Evolutionary conservation across 2,329 filamentous ascomycete genomes (phyloP).

Genomic region (Colletotrichum acutatum): DNA sequence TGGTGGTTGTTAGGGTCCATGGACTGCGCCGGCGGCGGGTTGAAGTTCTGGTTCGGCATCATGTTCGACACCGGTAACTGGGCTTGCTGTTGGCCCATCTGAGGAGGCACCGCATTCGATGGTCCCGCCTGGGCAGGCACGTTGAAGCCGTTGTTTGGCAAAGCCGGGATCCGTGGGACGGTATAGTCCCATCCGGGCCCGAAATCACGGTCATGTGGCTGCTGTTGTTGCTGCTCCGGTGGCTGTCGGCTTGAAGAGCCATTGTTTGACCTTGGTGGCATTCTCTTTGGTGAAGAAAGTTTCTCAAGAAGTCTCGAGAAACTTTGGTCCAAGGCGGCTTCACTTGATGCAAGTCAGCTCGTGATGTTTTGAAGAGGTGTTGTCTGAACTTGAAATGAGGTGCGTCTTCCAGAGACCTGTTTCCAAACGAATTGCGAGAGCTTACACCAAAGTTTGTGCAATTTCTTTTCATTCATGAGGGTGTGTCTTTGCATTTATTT

Average conservation of each 20-base stretch:
- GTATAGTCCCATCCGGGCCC: background rate
- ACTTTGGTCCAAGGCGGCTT: background rate
- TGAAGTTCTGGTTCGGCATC: background rate
- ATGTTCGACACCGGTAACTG: background rate
- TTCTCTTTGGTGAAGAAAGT: background rate
- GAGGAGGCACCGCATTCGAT: background rate
- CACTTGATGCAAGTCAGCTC: background rate
- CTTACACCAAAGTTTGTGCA: background rate
- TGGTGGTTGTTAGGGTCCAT: background rate
- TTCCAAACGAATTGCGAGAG: background rate
- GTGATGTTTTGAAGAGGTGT: background rate
- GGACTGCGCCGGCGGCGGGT: background rate
- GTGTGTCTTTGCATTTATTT: background rate
- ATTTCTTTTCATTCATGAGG: background rate
- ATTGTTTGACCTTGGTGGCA: background rate
- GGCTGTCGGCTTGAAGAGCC: background rate
- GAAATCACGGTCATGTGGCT: background rate
- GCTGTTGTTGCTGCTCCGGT: background rate
- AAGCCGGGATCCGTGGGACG: background rate
- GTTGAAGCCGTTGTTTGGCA: background rate
- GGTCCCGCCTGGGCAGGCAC: background rate
- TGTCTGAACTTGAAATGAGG: background rate
- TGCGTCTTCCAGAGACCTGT: background rate
- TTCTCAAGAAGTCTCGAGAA: background rate
- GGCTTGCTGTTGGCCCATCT: background rate